phyloP scores from a whole-genome alignment of 2,329 filamentous ascomycete species.

The Alternaria rosae region DNA sequence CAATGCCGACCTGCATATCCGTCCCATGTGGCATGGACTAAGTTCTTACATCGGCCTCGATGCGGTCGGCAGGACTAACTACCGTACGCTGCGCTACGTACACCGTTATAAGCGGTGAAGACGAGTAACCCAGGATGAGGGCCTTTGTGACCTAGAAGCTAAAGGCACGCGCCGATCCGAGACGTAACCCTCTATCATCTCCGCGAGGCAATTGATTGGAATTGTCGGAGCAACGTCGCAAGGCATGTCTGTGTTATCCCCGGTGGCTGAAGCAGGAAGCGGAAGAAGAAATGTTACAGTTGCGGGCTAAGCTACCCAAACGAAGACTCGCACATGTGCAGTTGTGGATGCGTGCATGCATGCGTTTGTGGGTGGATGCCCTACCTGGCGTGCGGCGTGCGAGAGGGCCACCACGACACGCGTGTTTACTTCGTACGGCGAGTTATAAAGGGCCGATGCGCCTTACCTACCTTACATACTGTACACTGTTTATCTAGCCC shows the following conservation, averaged over 20 bases:
- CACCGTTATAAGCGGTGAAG: constrained; percentile 1
- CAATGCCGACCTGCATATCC: constrained; percentile 2
- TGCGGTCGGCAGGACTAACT: neutral
- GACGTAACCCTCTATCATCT: neutral
- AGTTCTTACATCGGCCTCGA: neutral
- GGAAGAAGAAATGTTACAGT: neutral
- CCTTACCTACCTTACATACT: constrained; percentile 1
- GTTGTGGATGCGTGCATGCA: constrained; percentile 1
- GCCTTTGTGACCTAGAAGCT: neutral
- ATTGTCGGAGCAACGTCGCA: neutral
- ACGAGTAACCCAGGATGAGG: neutral
- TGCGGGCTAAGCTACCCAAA: neutral
- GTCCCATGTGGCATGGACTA: neutral
- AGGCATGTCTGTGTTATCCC: neutral
- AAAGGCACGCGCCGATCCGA: neutral
- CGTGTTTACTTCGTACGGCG: constrained; percentile 1
- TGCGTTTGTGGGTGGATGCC: constrained; percentile 3
- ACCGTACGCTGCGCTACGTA: neutral
- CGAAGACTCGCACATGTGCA: neutral
- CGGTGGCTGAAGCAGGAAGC: neutral
- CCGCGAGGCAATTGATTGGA: neutral
- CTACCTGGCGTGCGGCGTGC: neutral
- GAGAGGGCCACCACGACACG: constrained; percentile 1
- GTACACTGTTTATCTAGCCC: neutral
- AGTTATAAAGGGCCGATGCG: constrained; percentile 12